A percentile compares a stretch with the other conserved stretches of the same genome.
Conservation (phyloP, 257 asterid genomes). For the Fraxinus anomala region DNA sequence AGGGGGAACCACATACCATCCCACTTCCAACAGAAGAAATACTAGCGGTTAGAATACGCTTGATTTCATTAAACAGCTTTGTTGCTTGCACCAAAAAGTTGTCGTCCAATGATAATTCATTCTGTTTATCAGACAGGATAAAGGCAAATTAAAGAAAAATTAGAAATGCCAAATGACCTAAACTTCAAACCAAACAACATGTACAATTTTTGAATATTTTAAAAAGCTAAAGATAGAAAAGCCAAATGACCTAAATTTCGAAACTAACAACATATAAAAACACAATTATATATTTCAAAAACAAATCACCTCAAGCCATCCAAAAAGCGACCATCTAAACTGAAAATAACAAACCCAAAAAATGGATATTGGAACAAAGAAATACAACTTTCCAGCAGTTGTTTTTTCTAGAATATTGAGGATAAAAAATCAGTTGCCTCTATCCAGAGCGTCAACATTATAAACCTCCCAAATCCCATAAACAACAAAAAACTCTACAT, state of each 20-base stretch:
- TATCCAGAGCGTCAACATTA: not conserved
- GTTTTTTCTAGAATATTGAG: not conserved
- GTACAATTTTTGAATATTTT: not conserved
- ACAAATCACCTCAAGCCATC: not conserved
- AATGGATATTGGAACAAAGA: not conserved
- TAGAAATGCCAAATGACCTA: slow-evolving; percentile 21
- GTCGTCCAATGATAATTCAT: slow-evolving; percentile 53
- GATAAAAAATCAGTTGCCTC: slow-evolving; percentile 7
- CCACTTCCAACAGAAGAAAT: slow-evolving; percentile 67
- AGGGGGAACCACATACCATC: slow-evolving; percentile 44
- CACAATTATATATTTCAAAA: not conserved
- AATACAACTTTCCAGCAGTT: not conserved
- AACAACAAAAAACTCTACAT: not conserved
- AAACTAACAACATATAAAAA: slow-evolving; percentile 1
- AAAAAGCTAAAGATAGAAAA: not conserved
- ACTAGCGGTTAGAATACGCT: slow-evolving; percentile 54
- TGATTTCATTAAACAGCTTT: slow-evolving; percentile 68
- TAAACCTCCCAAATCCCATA: not conserved
- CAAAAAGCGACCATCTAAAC: not conserved
- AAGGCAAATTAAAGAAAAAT: slow-evolving; percentile 11
- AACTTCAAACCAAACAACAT: not conserved
- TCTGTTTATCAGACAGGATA: slow-evolving; percentile 43
- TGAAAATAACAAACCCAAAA: not conserved
- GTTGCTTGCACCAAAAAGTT: slow-evolving; percentile 49
- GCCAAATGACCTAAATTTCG: slow-evolving; percentile 6